These are phyloP conservation scores for Colletotrichum tamarilloi DNA, from an alignment of 2,329 filamentous ascomycete genomes.

Conservation along the genomic window DNA sequence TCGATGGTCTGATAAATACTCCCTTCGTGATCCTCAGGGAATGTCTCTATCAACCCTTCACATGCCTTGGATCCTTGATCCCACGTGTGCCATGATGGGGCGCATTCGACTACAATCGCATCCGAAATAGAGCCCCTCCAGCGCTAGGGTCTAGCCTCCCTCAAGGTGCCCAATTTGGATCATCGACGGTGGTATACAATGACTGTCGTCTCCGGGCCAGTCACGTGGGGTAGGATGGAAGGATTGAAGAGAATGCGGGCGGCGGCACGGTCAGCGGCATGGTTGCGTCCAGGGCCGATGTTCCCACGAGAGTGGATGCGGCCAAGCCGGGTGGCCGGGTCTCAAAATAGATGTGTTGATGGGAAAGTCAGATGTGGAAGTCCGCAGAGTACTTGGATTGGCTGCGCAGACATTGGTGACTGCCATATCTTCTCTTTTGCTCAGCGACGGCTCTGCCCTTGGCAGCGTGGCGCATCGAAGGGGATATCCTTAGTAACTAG, in stretches of 20 bases:
- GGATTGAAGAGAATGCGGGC: neutral
- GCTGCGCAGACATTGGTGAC: neutral
- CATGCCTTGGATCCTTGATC: neutral
- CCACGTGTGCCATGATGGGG: neutral
- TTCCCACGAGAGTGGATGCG: constrained; percentile 1
- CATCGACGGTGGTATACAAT: neutral
- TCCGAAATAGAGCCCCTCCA: constrained; percentile 19
- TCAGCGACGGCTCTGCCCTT: neutral
- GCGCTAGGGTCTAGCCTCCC: neutral
- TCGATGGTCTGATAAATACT: constrained; percentile 21
- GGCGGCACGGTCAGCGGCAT: neutral
- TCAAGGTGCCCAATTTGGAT: neutral
- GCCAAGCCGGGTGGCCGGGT: constrained; percentile 20
- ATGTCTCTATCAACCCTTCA: constrained; percentile 4
- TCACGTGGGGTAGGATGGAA: constrained; percentile 8
- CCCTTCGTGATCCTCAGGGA: constrained; percentile 14
- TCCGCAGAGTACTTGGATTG: constrained; percentile 11
- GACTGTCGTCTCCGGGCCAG: neutral
- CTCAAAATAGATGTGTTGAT: constrained; percentile 20
- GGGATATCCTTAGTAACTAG: constrained; percentile 2
- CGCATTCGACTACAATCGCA: neutral
- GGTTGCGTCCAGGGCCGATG: constrained; percentile 9
- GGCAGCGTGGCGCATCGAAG: neutral
- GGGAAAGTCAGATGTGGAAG: constrained; percentile 5
- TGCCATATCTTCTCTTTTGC: neutral